Conservation (phyloP, 2,329 filamentous ascomycete species). For the Eutypella sp. region DNA sequence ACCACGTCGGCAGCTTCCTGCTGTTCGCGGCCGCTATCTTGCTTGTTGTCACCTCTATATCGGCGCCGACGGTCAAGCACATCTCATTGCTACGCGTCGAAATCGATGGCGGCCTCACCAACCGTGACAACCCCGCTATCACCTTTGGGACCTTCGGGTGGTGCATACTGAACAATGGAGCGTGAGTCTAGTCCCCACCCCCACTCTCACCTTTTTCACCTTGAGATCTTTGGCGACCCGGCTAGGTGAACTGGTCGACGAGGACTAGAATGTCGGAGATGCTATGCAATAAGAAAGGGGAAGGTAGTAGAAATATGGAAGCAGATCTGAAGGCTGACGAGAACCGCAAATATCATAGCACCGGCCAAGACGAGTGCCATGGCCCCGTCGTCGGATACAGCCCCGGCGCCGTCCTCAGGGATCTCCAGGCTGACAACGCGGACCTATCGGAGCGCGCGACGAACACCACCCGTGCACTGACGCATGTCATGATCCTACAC, state of each 20-base stretch:
- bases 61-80: conserved; percentile 38
- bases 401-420: too few relatives aligned
- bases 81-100: conserved; percentile 37
- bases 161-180: conserved; percentile 23
- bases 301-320: too few relatives aligned
- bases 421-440: conserved; percentile 13
- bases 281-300: too few relatives aligned
- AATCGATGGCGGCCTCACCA: conserved; percentile 23
- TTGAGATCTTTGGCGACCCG: not conserved
- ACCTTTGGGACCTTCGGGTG: conserved; percentile 44
- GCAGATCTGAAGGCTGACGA: too few relatives aligned
- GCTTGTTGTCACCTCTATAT: conserved; percentile 42
- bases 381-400: too few relatives aligned
- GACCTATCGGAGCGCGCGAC: conserved; percentile 30
- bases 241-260: too few relatives aligned
- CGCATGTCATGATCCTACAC: conserved; percentile 40
- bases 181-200: conserved; percentile 12
- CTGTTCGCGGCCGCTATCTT: conserved; percentile 40
- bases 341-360: too few relatives aligned
- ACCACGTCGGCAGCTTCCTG: conserved; percentile 39
- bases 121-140: conserved; percentile 17
- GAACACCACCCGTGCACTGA: conserved; percentile 34
- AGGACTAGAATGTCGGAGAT: too few relatives aligned
- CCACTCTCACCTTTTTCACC: not conserved
- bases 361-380: too few relatives aligned